phyloP scores from a whole-genome alignment of 768 basidiomycete species.

The Macrolepiota albuminosa region DNA sequence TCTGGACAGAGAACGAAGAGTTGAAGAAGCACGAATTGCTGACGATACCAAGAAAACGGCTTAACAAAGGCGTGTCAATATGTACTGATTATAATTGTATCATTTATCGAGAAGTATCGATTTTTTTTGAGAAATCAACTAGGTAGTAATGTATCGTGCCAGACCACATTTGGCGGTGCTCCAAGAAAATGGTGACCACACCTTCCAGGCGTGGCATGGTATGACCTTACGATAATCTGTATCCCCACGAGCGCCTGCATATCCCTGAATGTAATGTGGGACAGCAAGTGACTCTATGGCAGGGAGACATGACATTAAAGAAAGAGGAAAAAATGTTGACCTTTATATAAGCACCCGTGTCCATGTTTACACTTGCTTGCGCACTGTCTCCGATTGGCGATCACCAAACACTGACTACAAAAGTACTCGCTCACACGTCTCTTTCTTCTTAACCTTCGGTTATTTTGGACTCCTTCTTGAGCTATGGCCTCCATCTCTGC shows the following conservation, averaged over 20 bases:
- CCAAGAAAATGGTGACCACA: slow-evolving; percentile 17
- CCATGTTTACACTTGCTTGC: slow-evolving; percentile 14
- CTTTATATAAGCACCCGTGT: slow-evolving; percentile 21
- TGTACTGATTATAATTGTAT: slow-evolving; percentile 7
- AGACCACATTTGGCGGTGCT: slow-evolving; percentile 22
- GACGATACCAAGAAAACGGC: slow-evolving; percentile 14
- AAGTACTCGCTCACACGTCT: background rate
- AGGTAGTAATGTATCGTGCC: slow-evolving; percentile 21
- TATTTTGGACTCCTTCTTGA: background rate
- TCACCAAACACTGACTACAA: background rate
- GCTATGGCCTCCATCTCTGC: slow-evolving; percentile 60
- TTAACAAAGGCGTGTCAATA: background rate
- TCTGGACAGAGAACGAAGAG: slow-evolving; percentile 50
- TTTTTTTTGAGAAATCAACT: background rate
- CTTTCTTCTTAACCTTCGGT: background rate
- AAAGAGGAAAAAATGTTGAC: background rate
- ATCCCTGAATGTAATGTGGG: slow-evolving; percentile 34
- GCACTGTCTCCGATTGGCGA: background rate
- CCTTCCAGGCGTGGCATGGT: slow-evolving; percentile 18
- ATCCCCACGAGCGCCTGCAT: slow-evolving; percentile 69
- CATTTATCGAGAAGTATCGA: background rate
- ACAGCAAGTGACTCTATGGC: slow-evolving; percentile 71
- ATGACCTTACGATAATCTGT: slow-evolving; percentile 38
- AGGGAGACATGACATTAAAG: slow-evolving; percentile 43
- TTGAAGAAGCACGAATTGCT: slow-evolving; percentile 33